A percentile compares a stretch with the other conserved stretches of the same genome.
These are phyloP conservation scores for Malassezia globosa DNA, from an alignment of 1,284 basidiomycete genomes.

Conservation along the genomic window DNA sequence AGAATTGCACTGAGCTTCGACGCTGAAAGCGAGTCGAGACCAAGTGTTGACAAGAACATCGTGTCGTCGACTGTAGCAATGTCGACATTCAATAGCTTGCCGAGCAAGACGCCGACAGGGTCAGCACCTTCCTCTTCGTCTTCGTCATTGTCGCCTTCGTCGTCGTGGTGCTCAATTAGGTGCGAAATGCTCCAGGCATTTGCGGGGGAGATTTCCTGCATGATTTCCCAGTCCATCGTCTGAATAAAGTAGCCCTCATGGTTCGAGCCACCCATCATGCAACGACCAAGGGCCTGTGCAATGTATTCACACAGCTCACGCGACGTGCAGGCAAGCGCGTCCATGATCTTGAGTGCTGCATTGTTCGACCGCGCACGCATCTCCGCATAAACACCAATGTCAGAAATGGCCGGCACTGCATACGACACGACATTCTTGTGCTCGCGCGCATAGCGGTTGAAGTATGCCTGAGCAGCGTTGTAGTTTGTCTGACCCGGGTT, in stretches of 20 bases:
- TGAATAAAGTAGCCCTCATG: slow-evolving; percentile 18
- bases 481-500: slow-evolving; percentile 21
- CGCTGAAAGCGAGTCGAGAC: slow-evolving; percentile 18
- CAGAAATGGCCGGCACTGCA: slow-evolving; percentile 20
- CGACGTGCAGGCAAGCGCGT: slow-evolving; percentile 17
- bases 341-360: slow-evolving; percentile 19
- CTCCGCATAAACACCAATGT: slow-evolving; percentile 19
- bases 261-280: slow-evolving; percentile 10
- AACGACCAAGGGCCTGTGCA: slow-evolving; percentile 12
- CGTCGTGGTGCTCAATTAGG: slow-evolving; percentile 17
- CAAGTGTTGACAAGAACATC: slow-evolving; percentile 19
- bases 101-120: slow-evolving; percentile 14
- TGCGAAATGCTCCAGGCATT: slow-evolving; percentile 16
- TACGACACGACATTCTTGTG: slow-evolving; percentile 16
- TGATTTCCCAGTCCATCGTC: slow-evolving; percentile 16
- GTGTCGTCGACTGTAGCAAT: slow-evolving; percentile 18
- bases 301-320: slow-evolving; percentile 18
- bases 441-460: slow-evolving; percentile 19
- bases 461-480: slow-evolving; percentile 20
- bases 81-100: slow-evolving; percentile 20
- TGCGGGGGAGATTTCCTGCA: slow-evolving; percentile 16
- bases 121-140: slow-evolving; percentile 10
- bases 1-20: slow-evolving; percentile 19
- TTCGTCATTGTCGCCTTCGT: slow-evolving; percentile 9
- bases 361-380: slow-evolving; percentile 14